Base-by-base conservation (phyloP, 2,329 filamentous ascomycete species). In the Colletotrichum plurivorum region DNA sequence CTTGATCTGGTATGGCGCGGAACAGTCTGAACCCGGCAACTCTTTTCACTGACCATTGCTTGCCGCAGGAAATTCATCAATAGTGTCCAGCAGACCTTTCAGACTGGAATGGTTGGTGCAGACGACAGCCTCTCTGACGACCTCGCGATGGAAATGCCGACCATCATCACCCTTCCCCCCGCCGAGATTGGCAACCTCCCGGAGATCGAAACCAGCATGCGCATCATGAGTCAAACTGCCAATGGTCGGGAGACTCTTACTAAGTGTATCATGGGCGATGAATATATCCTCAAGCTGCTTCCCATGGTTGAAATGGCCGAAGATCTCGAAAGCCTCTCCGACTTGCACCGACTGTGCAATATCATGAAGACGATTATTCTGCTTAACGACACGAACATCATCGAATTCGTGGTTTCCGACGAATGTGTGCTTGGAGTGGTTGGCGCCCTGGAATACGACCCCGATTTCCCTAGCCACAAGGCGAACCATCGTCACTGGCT, bases 351-450 rank as follows among this genome's bases (percentile, higher is more conserved):
- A 55, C 85, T 99, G 53, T 99, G 96, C 88, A 97, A 94, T 79
- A 98, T 99, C 78, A 96, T 98, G 93, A 99, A 99, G 85, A 93
- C 92, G 68, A 88, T 98, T 65, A 97, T 99, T 62, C 85, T 98
- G 61, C 89, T 98, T 71, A 99, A 98, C 82, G 96, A 99, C 78
- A 97, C 93, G 36, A 88, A 91, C 68, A 97, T 99, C 72, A 97
- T 99, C 76, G 96, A 99, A 80, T 92, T 94, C 74, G 93, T 95
- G 15, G 95, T 99, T 27, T 94, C 93, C 15, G 95, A 98, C 81
- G 90, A 94, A 67, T 92, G 95, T 73, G 91, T 98, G 52, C 83
- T 97, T 73, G 96, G 95, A 18, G 95, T 98, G 27, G 95, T 99
- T 45, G 96, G 96, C 69, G 96, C 96, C 25, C 85, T 99, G 71